phyloP scores from a whole-genome alignment of 2,329 filamentous ascomycete genomes.

The Tetracladium maxilliforme region DNA sequence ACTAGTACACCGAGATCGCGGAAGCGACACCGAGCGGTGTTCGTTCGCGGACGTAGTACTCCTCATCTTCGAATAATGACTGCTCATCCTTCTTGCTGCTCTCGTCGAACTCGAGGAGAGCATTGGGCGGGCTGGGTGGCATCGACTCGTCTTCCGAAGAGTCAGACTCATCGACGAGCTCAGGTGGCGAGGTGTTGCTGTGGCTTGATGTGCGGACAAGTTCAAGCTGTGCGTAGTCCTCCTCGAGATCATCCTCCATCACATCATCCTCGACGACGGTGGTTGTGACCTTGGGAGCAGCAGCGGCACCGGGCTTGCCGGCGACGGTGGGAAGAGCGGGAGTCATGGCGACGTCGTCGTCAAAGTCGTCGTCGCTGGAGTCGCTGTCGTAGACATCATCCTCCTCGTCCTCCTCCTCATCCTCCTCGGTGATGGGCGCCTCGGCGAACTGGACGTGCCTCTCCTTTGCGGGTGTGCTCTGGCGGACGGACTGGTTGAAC shows the following conservation, averaged over 20 bases:
- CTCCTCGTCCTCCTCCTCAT: constrained; percentile 56
- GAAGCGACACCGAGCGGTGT: too few species aligned
- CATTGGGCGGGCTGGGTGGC: constrained; percentile 58
- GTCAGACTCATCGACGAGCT: constrained; percentile 55
- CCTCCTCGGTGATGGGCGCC: constrained; percentile 54
- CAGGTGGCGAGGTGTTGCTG: constrained; percentile 42
- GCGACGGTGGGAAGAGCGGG: constrained; percentile 14
- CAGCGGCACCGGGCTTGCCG: too few species aligned
- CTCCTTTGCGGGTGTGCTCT: constrained; percentile 42
- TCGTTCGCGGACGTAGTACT: too few species aligned
- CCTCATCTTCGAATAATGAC: too few species aligned
- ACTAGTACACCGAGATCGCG: too few species aligned
- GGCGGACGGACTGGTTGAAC: constrained; percentile 92
- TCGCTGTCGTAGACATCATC: constrained; percentile 40
- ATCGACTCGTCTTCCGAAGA: constrained; percentile 58
- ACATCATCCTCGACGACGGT: constrained; percentile 20
- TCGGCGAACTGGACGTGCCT: constrained; percentile 83
- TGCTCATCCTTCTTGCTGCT: too few species aligned
- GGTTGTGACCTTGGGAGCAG: constrained; percentile 16
- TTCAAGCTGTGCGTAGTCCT: constrained; percentile 49
- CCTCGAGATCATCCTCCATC: constrained; percentile 36
- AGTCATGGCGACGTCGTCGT: constrained; percentile 34
- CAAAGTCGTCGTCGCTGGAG: constrained; percentile 36
- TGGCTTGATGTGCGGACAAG: constrained; percentile 57
- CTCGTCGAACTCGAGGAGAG: too few species aligned